phyloP scores from a whole-genome alignment of 2,329 filamentous ascomycete genomes.

The Sporothrix sp. region DNA sequence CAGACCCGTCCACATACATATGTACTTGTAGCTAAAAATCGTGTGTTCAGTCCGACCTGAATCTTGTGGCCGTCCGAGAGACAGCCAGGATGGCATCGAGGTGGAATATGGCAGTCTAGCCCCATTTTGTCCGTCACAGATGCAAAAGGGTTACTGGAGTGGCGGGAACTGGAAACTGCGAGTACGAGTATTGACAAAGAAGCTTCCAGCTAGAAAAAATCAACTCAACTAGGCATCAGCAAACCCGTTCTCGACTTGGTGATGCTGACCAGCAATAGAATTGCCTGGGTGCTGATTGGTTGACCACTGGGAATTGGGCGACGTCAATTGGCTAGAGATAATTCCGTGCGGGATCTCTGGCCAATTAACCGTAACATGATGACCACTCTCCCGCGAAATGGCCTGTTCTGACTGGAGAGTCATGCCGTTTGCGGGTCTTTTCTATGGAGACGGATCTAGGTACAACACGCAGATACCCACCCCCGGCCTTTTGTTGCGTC shows the following conservation, averaged over 20 bases:
- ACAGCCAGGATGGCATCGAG: too few species aligned
- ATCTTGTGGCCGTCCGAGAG: too few species aligned
- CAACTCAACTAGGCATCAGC: not conserved
- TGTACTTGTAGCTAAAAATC: too few species aligned
- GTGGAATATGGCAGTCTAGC: too few species aligned
- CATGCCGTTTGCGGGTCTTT: constrained; percentile 6
- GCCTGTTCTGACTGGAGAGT: constrained; percentile 9
- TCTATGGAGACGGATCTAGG: too few species aligned
- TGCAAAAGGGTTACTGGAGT: too few species aligned
- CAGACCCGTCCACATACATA: too few species aligned
- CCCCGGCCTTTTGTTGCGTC: not conserved
- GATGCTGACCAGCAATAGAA: not conserved
- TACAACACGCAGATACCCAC: too few species aligned
- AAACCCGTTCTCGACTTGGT: not conserved
- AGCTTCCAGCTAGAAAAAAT: not conserved
- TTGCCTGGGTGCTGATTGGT: not conserved
- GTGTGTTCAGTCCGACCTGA: too few species aligned
- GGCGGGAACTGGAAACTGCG: too few species aligned
- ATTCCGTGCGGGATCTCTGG: not conserved
- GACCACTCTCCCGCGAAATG: constrained; percentile 8
- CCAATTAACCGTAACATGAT: constrained; percentile 10
- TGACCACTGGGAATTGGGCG: not conserved
- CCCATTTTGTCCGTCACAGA: too few species aligned
- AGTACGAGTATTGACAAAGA: not conserved
- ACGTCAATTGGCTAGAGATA: constrained; percentile 9